These are phyloP conservation scores for Fomitopsis schrenkii DNA, from an alignment of 1,284 basidiomycete species.

Conservation along the genomic window DNA sequence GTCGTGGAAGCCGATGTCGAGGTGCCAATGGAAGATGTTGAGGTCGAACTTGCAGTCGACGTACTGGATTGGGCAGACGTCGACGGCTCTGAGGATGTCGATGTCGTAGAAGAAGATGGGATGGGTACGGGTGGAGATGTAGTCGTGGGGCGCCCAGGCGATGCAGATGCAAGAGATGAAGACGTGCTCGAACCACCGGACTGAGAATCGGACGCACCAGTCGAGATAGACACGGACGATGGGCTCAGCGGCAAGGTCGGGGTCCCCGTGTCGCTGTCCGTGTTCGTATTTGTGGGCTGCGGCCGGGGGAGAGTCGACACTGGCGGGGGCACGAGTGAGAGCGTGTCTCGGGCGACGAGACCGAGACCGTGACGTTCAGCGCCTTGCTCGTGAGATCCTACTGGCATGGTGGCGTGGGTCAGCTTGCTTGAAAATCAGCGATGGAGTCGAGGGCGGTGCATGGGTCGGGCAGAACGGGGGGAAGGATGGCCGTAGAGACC, in stretches of 20 bases:
- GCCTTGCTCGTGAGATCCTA: neutral
- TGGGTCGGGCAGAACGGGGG: neutral
- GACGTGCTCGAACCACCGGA: neutral
- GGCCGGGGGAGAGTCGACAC: neutral
- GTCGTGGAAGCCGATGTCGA: constrained; percentile 8
- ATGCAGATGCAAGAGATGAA: constrained; percentile 1
- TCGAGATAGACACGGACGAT: neutral
- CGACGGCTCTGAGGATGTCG: neutral
- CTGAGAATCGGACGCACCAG: neutral
- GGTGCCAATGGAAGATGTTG: constrained; percentile 7
- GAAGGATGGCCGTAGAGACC: neutral
- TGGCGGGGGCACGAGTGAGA: neutral
- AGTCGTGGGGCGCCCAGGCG: neutral
- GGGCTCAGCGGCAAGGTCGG: constrained; percentile 1
- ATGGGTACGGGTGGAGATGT: neutral
- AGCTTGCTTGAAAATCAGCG: neutral
- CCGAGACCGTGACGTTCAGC: neutral
- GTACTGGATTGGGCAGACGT: neutral
- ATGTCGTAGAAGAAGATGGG: constrained; percentile 1
- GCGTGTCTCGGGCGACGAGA: neutral
- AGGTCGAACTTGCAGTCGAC: neutral
- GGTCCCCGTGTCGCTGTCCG: neutral
- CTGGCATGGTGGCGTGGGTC: neutral
- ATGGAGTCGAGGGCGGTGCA: neutral
- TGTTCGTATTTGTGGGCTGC: neutral